These are phyloP conservation scores for Hura crepitans DNA, from an alignment of 441 rosid genomes.

Conservation along the genomic window DNA sequence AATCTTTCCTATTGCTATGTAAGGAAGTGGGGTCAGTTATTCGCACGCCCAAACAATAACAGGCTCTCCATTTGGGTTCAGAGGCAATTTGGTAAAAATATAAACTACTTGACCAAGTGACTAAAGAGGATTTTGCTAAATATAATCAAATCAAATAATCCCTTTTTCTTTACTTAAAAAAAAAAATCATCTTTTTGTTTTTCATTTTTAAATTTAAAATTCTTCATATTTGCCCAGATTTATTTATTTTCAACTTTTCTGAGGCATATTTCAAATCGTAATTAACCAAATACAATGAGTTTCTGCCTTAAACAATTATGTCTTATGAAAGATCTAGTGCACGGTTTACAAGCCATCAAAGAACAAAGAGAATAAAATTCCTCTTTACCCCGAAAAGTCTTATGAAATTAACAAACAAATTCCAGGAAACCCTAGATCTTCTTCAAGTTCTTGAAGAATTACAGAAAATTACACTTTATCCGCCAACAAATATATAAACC, in stretches of 20 bases:
- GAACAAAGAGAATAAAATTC: not conserved
- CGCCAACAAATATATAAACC: not conserved
- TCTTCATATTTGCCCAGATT: not conserved
- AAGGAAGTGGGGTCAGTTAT: conserved; percentile 1
- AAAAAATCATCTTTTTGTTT: no score
- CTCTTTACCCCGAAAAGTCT: not conserved
- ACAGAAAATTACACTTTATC: not conserved
- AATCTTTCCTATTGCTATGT: not conserved
- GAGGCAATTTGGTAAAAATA: conserved; percentile 12
- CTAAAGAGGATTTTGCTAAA: not conserved
- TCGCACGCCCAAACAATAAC: not conserved
- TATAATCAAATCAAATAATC: not conserved
- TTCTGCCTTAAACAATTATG: not conserved
- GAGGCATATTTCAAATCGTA: not conserved
- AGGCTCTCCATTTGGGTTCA: not conserved
- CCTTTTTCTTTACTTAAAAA: not conserved
- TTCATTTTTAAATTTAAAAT: not conserved
- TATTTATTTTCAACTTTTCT: not conserved
- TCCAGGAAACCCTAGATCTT: conserved; percentile 11
- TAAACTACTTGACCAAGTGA: not conserved
- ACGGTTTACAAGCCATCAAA: not conserved
- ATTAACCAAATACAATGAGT: not conserved
- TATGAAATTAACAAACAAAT: not conserved
- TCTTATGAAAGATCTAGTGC: not conserved
- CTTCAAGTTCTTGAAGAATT: conserved; percentile 8